Evolutionary conservation across 2,329 filamentous ascomycete species (phyloP).

Genomic region (Gaeumannomyces tritici): DNA sequence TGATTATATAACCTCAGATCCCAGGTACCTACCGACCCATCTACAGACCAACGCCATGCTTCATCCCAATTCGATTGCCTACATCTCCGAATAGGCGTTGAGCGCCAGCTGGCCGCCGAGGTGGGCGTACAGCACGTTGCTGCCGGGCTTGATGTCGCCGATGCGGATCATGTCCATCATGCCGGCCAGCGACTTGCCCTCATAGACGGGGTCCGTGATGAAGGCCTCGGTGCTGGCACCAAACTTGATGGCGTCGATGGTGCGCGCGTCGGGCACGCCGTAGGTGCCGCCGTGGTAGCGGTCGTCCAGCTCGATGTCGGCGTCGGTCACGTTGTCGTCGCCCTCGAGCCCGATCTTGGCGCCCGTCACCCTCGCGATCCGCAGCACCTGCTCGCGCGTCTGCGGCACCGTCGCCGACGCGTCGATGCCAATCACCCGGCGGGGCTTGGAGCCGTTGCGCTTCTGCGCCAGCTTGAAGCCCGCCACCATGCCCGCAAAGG

Average conservation of each 20-base stretch:
- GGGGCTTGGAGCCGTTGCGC: conserved; percentile 28
- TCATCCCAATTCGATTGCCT: not conserved
- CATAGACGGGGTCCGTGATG: conserved; percentile 68
- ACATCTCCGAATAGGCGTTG: conserved; percentile 51
- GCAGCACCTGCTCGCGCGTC: conserved; percentile 55
- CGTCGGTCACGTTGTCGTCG: conserved; percentile 54
- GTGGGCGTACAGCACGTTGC: conserved; percentile 65
- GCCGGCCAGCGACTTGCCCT: conserved; percentile 65
- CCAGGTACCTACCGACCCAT: too few relatives aligned
- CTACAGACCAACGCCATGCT: too few relatives aligned
- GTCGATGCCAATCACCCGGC: conserved; percentile 59
- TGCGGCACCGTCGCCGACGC: conserved; percentile 49
- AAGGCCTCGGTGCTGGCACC: conserved; percentile 60
- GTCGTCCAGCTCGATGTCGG: conserved; percentile 53
- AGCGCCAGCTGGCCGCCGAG: conserved; percentile 60
- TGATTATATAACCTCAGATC: not conserved
- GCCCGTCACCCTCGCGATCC: conserved; percentile 56
- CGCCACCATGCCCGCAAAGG: conserved; percentile 62
- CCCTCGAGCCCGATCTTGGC: conserved; percentile 49
- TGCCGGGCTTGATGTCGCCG: conserved; percentile 45
- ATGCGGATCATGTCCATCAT: conserved; percentile 59
- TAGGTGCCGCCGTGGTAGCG: conserved; percentile 59
- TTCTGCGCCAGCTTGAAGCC: conserved; percentile 58
- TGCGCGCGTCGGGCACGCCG: conserved; percentile 55
- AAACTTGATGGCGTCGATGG: conserved; percentile 59